phyloP scores from a whole-genome alignment of 306 rosid species.

The Prunus fruticosa region DNA sequence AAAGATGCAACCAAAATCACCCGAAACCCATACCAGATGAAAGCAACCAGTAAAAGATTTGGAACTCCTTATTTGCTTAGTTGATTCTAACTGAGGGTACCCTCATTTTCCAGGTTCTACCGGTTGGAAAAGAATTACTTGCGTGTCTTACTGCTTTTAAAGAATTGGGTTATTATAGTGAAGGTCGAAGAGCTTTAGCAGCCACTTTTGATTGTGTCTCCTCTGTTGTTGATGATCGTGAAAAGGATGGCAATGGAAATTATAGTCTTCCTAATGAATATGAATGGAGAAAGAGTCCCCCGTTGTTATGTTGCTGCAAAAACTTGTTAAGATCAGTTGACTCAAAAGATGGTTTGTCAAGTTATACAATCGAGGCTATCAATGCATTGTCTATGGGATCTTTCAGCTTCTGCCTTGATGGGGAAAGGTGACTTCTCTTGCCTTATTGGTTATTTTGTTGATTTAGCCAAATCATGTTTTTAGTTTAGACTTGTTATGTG shows the following conservation, averaged over 20 bases:
- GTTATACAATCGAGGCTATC: constrained; percentile 53
- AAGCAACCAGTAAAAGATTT: neutral
- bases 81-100: constrained; percentile 15
- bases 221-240: constrained; percentile 38
- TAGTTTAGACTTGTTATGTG: neutral
- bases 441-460: neutral
- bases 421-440: constrained; percentile 54
- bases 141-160: constrained; percentile 75
- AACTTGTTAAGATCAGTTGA: constrained; percentile 65
- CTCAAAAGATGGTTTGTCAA: constrained; percentile 51
- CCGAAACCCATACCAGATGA: neutral
- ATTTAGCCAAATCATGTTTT: neutral
- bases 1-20: neutral
- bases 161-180: constrained; percentile 63
- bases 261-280: constrained; percentile 38
- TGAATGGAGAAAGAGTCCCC: constrained; percentile 73
- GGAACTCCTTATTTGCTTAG: constrained; percentile 19
- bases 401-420: constrained; percentile 65
- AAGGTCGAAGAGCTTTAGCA: constrained; percentile 67
- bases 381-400: constrained; percentile 63
- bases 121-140: constrained; percentile 84
- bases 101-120: constrained; percentile 66
- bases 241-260: constrained; percentile 36
- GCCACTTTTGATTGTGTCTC: constrained; percentile 36
- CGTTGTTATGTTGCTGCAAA: constrained; percentile 72